Conservation (phyloP, 31 red algal species). For the Endocladia muricata region DNA sequence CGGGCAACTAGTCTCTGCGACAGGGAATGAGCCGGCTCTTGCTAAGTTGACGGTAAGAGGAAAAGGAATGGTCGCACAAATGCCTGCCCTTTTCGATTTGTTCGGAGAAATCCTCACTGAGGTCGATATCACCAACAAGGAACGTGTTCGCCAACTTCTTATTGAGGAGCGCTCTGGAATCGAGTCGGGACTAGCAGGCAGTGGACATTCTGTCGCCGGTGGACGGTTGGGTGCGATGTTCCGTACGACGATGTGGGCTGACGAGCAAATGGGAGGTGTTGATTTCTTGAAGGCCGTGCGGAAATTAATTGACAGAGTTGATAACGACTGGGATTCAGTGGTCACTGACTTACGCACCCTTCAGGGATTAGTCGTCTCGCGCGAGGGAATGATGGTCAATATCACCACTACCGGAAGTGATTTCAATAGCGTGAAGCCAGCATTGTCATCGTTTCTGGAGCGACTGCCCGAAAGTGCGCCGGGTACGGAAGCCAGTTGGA, state of each 20-base stretch:
- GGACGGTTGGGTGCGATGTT: slow-evolving; percentile 78
- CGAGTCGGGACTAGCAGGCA: slow-evolving; percentile 77
- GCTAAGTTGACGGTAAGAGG: slow-evolving; percentile 74
- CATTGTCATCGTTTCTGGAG: slow-evolving; percentile 64
- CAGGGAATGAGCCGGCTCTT: slow-evolving; percentile 59
- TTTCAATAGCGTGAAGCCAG: slow-evolving; percentile 51
- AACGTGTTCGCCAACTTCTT: slow-evolving; percentile 83
- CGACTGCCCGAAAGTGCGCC: slow-evolving; percentile 54
- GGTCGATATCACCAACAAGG: slow-evolving; percentile 69
- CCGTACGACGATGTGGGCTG: slow-evolving; percentile 57
- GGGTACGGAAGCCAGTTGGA: slow-evolving; percentile 38
- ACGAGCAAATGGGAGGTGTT: slow-evolving; percentile 94
- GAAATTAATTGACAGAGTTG: slow-evolving; percentile 65
- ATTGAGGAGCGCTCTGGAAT: slow-evolving; percentile 88
- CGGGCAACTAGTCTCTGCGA: slow-evolving; percentile 50
- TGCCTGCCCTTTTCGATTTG: slow-evolving; percentile 58
- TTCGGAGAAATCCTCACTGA: slow-evolving; percentile 82
- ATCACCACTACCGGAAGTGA: slow-evolving; percentile 69
- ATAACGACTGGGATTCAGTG: slow-evolving; percentile 89
- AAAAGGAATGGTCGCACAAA: slow-evolving; percentile 67
- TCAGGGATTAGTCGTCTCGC: slow-evolving; percentile 48
- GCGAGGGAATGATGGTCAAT: slow-evolving; percentile 77
- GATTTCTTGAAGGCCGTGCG: slow-evolving; percentile 75
- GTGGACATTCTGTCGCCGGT: slow-evolving; percentile 79
- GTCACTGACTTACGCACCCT: slow-evolving; percentile 61